Conservation (phyloP, 2,329 filamentous ascomycete species). For the Penicillium sp. region DNA sequence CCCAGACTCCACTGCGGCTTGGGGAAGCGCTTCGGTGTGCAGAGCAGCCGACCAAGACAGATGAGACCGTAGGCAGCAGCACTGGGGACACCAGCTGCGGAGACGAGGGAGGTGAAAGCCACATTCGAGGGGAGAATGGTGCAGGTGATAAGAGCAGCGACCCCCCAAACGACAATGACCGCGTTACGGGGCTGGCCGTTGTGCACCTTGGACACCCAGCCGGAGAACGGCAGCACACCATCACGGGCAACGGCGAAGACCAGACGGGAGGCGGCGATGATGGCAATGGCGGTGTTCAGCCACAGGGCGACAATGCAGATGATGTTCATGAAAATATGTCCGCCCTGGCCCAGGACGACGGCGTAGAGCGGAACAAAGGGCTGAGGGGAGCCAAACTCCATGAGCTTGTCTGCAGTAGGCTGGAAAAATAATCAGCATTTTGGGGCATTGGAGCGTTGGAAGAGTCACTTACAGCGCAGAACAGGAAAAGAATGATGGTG, state of each 20-base stretch:
- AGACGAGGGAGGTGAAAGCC: slow-evolving; percentile 55
- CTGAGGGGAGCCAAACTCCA: slow-evolving; percentile 55
- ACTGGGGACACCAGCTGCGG: slow-evolving; percentile 53
- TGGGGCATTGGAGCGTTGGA: no score
- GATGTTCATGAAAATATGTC: slow-evolving; percentile 62
- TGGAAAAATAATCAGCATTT: slow-evolving; percentile 24
- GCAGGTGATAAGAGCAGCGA: slow-evolving; percentile 56
- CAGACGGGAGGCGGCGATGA: slow-evolving; percentile 59
- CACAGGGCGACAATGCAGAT: slow-evolving; percentile 39
- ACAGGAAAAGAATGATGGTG: slow-evolving; percentile 59
- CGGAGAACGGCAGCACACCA: slow-evolving; percentile 58
- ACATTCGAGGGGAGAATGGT: slow-evolving; percentile 57
- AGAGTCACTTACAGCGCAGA: slow-evolving; percentile 45
- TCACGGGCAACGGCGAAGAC: slow-evolving; percentile 63
- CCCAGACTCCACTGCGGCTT: slow-evolving; percentile 46
- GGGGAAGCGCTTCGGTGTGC: slow-evolving; percentile 44
- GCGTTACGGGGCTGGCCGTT: slow-evolving; percentile 60
- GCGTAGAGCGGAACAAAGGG: slow-evolving; percentile 61
- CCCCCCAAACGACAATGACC: slow-evolving; percentile 57
- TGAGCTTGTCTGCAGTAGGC: slow-evolving; percentile 54
- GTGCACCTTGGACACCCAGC: slow-evolving; percentile 56
- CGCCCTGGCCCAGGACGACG: slow-evolving; percentile 54
- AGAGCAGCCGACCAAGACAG: slow-evolving; percentile 48
- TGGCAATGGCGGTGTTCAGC: slow-evolving; percentile 58
- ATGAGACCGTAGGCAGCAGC: slow-evolving; percentile 55